phyloP scores from a whole-genome alignment of 2,329 filamentous ascomycete genomes.

The Aspergillus intermedius region DNA sequence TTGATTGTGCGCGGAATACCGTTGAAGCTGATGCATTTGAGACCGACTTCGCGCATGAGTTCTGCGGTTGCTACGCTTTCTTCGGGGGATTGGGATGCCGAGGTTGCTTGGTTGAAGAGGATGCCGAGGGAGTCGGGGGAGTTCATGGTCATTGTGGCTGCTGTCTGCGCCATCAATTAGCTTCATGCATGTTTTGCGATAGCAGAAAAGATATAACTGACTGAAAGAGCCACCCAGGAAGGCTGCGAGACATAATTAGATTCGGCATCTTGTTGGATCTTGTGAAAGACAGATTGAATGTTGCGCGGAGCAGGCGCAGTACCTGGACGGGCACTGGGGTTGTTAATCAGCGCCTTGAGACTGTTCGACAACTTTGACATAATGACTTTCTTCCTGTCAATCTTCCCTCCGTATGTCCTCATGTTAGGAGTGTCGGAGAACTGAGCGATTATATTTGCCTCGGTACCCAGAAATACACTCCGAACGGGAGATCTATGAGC shows the following conservation, averaged over 20 bases:
- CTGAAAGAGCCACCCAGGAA: conserved; percentile 63
- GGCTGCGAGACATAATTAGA: conserved; percentile 56
- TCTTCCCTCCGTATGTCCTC: neutral
- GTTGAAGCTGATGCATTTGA: conserved; percentile 44
- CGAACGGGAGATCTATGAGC: conserved; percentile 3
- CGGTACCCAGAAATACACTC: conserved; percentile 5
- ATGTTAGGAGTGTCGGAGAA: neutral
- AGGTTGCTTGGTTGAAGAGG: conserved; percentile 48
- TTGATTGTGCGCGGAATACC: conserved; percentile 76
- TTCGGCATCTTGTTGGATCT: conserved; percentile 57
- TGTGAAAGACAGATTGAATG: conserved; percentile 58
- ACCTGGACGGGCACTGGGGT: conserved; percentile 59
- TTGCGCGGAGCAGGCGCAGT: conserved; percentile 58
- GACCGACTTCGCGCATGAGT: conserved; percentile 40
- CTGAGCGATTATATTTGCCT: neutral
- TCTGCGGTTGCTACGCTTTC: conserved; percentile 29
- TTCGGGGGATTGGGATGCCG: conserved; percentile 16
- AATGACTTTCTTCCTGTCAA: conserved; percentile 9
- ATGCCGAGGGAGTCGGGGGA: conserved; percentile 66
- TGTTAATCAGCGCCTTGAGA: conserved; percentile 68
- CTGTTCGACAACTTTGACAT: conserved; percentile 69
- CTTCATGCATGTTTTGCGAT: accelerated
- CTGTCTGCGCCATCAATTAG: conserved; percentile 48
- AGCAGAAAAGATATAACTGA: conserved; percentile 27
- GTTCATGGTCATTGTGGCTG: conserved; percentile 80